Base-by-base conservation (phyloP, 441 rosid species). In the Arabidopsis hybrid region DNA sequence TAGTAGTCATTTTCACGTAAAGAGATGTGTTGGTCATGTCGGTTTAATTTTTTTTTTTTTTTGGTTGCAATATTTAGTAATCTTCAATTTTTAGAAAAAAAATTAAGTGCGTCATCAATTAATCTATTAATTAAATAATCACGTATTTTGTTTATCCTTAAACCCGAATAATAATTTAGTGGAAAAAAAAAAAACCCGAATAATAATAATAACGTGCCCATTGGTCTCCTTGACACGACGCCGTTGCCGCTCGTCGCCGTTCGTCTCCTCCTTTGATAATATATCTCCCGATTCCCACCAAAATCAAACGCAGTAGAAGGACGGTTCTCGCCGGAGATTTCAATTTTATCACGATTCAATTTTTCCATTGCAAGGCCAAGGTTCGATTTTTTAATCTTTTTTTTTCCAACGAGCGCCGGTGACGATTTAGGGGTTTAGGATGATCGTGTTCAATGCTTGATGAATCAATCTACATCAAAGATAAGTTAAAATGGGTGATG, bases 311-410 rank as follows among this genome's bases (percentile, higher is more conserved):
- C 34, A 10, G 49, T 39, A 38, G 29, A 8, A 38, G n/a, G 50
- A 75, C 61, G 43, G 45, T 63, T 56, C 18, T 69, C 21, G 56
- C 58, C 69, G 79, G 71, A 69, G 75, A 62, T 58, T 18, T 73
- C 65, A 18, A 18, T 18, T 50, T 7, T 50, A 50, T 49, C 53
- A 49, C 53, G 29, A 16, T 49, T 49, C 53, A n/a, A 12, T n/a
- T 65, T 49, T 5, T 3, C 42, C 43, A 34, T 14, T 40, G 45
- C 5, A 45, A 4, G 46, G 46, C 46, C 46, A 77, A 77, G 80
- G 73, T 77, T 65, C 53, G 64, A 51, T 65, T 38, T 47, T 59
- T 57, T 0, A 10, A 0, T 7, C 12, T 4, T 35, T 5, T 51
- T 1, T 8, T 11, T 13, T 3, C 40, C 2, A 16, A n/a, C 11